Evolutionary conservation across 148 eudicot species (phyloP).

Genomic region (Rhododendron williamsianum): DNA sequence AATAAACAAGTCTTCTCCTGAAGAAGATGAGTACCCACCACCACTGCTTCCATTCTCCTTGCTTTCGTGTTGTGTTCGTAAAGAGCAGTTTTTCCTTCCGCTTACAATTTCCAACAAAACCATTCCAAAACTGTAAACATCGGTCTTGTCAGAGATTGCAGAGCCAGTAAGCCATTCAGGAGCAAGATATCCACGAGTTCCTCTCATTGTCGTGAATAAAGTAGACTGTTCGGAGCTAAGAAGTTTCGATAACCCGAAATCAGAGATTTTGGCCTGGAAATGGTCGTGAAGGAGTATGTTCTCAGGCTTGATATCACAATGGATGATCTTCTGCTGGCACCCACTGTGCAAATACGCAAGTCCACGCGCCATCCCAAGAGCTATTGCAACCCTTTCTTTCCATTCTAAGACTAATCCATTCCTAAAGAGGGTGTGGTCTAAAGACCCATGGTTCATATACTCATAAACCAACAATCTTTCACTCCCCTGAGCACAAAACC

Average conservation of each 20-base stretch:
- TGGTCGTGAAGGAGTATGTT: slow-evolving; percentile 67
- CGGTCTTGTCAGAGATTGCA: slow-evolving; percentile 71
- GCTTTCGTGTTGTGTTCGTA: slow-evolving; percentile 37
- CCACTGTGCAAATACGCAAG: slow-evolving; percentile 79
- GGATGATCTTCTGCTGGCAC: slow-evolving; percentile 73
- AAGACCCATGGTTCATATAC: slow-evolving; percentile 80
- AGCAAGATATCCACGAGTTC: slow-evolving; percentile 93
- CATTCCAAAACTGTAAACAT: slow-evolving; percentile 93
- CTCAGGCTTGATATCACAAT: slow-evolving; percentile 88
- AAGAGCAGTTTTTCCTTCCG: slow-evolving; percentile 53
- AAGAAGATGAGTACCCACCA: slow-evolving; percentile 38
- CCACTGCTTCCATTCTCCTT: slow-evolving; percentile 29
- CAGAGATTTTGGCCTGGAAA: slow-evolving; percentile 63
- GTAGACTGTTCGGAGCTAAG: slow-evolving; percentile 65
- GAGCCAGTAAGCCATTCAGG: slow-evolving; percentile 95
- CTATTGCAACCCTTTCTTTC: slow-evolving; percentile 75
- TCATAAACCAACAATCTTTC: slow-evolving; percentile 72
- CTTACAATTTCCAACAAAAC: slow-evolving; percentile 37
- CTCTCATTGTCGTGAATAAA: slow-evolving; percentile 87
- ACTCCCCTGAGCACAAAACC: slow-evolving; percentile 69
- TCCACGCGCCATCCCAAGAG: slow-evolving; percentile 77
- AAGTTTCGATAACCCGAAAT: slow-evolving; percentile 83
- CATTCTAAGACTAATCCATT: slow-evolving; percentile 71
- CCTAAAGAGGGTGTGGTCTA: slow-evolving; percentile 66
- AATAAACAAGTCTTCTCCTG: slow-evolving; percentile 37